A percentile compares a stretch with the other conserved stretches of the same genome.
Evolutionary conservation across 2,329 filamentous ascomycete species (phyloP).

Genomic region (Knufia fluminis): DNA sequence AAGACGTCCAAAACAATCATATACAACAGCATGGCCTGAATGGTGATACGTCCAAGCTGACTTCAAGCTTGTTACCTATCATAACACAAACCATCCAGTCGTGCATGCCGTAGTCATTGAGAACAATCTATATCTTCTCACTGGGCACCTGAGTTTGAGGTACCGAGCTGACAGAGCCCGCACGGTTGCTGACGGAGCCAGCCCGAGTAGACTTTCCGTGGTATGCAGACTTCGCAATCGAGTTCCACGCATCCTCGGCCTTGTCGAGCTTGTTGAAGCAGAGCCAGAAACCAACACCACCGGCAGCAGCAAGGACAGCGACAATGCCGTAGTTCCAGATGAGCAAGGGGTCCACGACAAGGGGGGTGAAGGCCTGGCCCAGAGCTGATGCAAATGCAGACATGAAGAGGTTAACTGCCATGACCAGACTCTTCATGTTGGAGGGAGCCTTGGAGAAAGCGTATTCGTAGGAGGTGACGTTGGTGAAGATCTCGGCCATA

Average conservation of each 20-base stretch:
- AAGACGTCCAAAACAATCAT: background rate
- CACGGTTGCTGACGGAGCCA: background rate
- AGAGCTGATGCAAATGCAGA: constrained; percentile 60
- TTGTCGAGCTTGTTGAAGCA: constrained; percentile 55
- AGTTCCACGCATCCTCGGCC: constrained; percentile 59
- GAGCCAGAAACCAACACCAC: constrained; percentile 58
- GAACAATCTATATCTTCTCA: constrained; percentile 3
- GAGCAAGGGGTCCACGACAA: constrained; percentile 55
- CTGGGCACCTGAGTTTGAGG: constrained; percentile 2
- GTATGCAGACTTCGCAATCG: constrained; percentile 14
- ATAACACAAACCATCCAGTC: no score
- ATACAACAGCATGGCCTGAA: background rate
- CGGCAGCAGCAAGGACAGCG: constrained; percentile 53
- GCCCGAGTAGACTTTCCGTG: constrained; percentile 1
- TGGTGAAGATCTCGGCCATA: constrained; percentile 51
- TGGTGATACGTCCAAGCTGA: background rate
- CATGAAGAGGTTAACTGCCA: constrained; percentile 60
- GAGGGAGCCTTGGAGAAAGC: constrained; percentile 64
- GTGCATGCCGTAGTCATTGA: background rate
- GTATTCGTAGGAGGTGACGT: constrained; percentile 62
- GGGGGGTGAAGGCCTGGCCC: constrained; percentile 56
- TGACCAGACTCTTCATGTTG: constrained; percentile 59
- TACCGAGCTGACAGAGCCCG: no score
- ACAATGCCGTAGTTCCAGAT: constrained; percentile 64
- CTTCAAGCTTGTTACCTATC: background rate